Base-by-base conservation (phyloP, 2,329 filamentous ascomycete species). In the Sporothrix humicola region DNA sequence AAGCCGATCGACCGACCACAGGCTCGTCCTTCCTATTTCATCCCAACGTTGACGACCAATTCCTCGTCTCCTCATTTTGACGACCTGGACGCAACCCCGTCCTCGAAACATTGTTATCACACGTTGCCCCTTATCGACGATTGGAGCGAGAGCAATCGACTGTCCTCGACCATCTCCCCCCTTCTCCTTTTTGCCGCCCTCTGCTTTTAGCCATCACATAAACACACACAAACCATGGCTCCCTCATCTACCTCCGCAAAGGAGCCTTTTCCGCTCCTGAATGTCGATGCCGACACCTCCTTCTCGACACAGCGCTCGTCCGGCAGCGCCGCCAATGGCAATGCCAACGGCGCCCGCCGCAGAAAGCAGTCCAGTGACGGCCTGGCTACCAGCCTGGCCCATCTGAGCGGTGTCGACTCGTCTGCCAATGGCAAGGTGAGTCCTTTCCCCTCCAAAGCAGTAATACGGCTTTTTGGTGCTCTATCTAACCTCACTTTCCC, bases 341-440 rank as follows among this genome's bases (percentile, higher is more conserved):
- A 74, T 13, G 75, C 73, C 44, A 76, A 76, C 42, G 75, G 79
- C 66, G 79, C 82, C 63, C 85, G 85, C 76, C 84, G 86, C 73
- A 84, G 86, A 76, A 85, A 87, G 76, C 88, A 88, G 83, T 88
- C 87, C 75, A 89, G 87, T 71, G 87, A 87, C 20, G 86, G 86
- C 70, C 80, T 89, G 77, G 85, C 87, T 74, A 85, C 87, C 37
- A 87, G 85, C 77, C 82, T 85, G 56, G 84, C 85, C 76, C 86
- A 84, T 77, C 81, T 87, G 68, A 76, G 58, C 63, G 75, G 73
- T 44, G 73, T 76, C 12, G 74, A 76, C 56, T 31, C 50, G 1
- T 20, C 46, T 0, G 59, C 23, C 5, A n/a, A 56, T 31, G 52
- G 10, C 56, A 77, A 77, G 75, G 74, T 76, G 15, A 20, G 75